Evolutionary conservation across 345 rosid species (phyloP).

Genomic region (Arabis hirsuta): DNA sequence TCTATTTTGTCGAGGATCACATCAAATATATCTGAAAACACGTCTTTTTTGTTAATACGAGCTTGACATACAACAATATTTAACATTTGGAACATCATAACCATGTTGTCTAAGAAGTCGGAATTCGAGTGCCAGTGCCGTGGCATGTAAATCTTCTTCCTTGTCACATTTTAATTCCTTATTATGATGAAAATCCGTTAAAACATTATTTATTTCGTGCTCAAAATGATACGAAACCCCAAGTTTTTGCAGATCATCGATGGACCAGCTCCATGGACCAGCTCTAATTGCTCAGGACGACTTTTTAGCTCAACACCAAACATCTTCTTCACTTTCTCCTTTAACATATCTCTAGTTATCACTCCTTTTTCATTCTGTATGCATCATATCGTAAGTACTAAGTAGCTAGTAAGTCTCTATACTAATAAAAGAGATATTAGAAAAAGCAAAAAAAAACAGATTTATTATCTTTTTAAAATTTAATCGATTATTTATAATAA

Average conservation of each 20-base stretch:
- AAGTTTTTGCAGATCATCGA: conserved; percentile 25
- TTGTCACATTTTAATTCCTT: neutral
- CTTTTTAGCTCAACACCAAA: neutral
- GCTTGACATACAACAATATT: too few species aligned
- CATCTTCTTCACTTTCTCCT: conserved; percentile 10
- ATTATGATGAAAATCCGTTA: conserved; percentile 11
- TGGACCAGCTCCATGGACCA: too few species aligned
- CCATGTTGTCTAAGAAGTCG: conserved; percentile 47
- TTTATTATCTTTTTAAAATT: too few species aligned
- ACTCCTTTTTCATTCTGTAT: conserved; percentile 1
- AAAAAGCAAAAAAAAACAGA: too few species aligned
- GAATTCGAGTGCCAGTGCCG: conserved; percentile 42
- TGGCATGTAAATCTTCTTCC: neutral
- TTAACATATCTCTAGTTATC: conserved; percentile 8
- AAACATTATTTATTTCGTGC: conserved; percentile 24
- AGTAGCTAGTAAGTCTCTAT: too few species aligned
- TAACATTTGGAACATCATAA: too few species aligned
- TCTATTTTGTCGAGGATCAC: conserved; percentile 39
- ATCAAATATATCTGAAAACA: conserved; percentile 41
- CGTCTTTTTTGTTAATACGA: neutral
- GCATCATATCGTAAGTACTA: too few species aligned
- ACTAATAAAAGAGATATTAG: too few species aligned
- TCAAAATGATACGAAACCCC: conserved; percentile 58
- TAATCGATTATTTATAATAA: too few species aligned
- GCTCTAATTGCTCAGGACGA: conserved; percentile 9